A percentile compares a stretch with the other conserved stretches of the same genome.
Evolutionary conservation across 805 yeast genomes (phyloP).

Genomic region (Ogataea angusta): DNA sequence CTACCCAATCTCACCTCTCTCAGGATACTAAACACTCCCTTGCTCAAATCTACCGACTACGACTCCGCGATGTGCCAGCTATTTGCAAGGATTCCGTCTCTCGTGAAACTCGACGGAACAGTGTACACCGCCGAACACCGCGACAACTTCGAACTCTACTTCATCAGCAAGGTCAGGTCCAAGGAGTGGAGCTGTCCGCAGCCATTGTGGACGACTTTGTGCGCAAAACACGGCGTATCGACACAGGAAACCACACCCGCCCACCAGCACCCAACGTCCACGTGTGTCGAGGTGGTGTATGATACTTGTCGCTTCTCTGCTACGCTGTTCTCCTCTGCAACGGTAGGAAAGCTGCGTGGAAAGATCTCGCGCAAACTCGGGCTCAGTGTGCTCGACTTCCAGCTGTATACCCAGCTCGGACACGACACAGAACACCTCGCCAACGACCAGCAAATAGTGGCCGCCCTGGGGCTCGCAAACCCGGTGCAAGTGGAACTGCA

Average conservation of each 20-base stretch:
- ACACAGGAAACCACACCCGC: no score
- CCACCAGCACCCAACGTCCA: neutral
- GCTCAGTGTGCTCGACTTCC: conserved; percentile 23
- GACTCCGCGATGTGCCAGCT: conserved; percentile 21
- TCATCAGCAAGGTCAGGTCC: conserved; percentile 48
- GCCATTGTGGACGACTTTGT: conserved; percentile 42
- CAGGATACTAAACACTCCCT: conserved; percentile 52
- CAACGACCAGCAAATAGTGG: conserved; percentile 22
- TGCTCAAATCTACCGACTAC: conserved; percentile 31
- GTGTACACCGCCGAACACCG: conserved; percentile 45
- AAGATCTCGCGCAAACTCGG: conserved; percentile 27
- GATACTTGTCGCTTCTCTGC: conserved; percentile 15
- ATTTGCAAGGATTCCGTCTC: conserved; percentile 22
- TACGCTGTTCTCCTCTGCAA: conserved; percentile 31
- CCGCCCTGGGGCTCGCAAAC: conserved; percentile 6
- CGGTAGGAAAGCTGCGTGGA: conserved; percentile 36
- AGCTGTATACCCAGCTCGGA: conserved; percentile 21
- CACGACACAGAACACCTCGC: conserved; percentile 11
- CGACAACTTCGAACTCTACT: conserved; percentile 64
- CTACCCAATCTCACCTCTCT: conserved; percentile 46
- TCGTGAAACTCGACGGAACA: conserved; percentile 58
- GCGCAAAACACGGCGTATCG: conserved; percentile 31
- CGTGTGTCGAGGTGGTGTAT: neutral
- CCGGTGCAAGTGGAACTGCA: conserved; percentile 1
- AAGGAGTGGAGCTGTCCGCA: conserved; percentile 26